A percentile compares a stretch with the other conserved stretches of the same genome.
Conservation (phyloP, 2,329 filamentous ascomycete genomes). For the Aspergillus terreus region DNA sequence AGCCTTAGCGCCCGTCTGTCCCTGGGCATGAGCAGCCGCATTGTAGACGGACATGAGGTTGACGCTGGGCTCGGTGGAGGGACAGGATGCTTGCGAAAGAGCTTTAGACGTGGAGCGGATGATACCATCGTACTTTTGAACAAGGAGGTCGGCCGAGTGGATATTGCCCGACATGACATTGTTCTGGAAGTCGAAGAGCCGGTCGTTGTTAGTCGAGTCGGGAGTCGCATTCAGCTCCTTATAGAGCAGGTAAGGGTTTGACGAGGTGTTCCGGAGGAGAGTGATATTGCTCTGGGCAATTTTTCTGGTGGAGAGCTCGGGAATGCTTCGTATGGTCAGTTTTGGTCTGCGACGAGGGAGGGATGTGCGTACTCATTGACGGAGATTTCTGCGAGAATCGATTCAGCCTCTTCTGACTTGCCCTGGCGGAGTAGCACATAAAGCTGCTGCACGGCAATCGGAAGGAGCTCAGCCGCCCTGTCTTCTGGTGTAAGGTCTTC, state of each 20-base stretch:
- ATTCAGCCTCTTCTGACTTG: conserved; percentile 54
- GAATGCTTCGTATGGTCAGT: conserved; percentile 40
- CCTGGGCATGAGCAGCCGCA: conserved; percentile 66
- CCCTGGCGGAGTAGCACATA: conserved; percentile 56
- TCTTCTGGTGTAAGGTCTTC: conserved; percentile 59
- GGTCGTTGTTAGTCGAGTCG: conserved; percentile 47
- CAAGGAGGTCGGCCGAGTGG: conserved; percentile 55
- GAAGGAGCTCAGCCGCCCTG: conserved; percentile 56
- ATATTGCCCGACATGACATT: conserved; percentile 52
- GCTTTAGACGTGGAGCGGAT: conserved; percentile 51
- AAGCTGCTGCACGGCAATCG: conserved; percentile 59
- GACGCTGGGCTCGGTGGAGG: conserved; percentile 48
- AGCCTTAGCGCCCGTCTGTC: conserved; percentile 61
- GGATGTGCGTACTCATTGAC: conserved; percentile 43
- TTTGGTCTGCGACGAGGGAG: neutral
- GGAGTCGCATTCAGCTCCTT: conserved; percentile 53
- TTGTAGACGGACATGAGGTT: conserved; percentile 62
- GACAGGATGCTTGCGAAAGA: conserved; percentile 45
- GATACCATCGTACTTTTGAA: conserved; percentile 59
- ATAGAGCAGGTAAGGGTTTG: conserved; percentile 58
- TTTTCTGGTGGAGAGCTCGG: conserved; percentile 56
- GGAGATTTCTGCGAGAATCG: conserved; percentile 49
- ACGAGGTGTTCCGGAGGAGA: conserved; percentile 42
- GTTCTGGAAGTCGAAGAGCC: conserved; percentile 58
- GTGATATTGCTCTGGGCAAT: conserved; percentile 60